These are phyloP conservation scores for Malus hybrid DNA, from an alignment of 331 rosid species.

Conservation along the genomic window DNA sequence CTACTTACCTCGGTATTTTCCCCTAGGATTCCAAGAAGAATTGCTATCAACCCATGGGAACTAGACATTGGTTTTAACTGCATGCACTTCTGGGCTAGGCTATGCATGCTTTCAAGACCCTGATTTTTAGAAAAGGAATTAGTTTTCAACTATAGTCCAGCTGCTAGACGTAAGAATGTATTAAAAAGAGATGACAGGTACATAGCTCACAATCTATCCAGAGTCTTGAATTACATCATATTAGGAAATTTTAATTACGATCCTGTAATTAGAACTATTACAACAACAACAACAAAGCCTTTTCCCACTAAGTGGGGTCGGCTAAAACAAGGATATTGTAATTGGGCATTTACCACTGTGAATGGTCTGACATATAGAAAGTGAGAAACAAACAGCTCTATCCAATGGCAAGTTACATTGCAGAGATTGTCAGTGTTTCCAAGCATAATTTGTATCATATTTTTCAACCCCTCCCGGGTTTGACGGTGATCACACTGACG, in stretches of 20 bases:
- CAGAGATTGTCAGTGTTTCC: slow-evolving; percentile 63
- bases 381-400: slow-evolving; percentile 75
- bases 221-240: not conserved
- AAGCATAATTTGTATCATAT: slow-evolving; percentile 78
- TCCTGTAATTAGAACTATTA: too few relatives aligned
- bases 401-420: slow-evolving; percentile 69
- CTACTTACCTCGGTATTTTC: slow-evolving; percentile 82
- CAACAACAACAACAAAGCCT: too few relatives aligned
- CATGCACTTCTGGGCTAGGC: slow-evolving; percentile 77
- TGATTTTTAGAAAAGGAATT: slow-evolving; percentile 20
- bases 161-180: slow-evolving; percentile 6
- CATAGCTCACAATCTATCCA: not conserved
- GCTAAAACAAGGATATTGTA: not conserved
- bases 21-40: slow-evolving; percentile 72
- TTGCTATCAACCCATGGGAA: slow-evolving; percentile 56
- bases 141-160: slow-evolving; percentile 13
- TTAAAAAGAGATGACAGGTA: not conserved
- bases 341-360: slow-evolving; percentile 44
- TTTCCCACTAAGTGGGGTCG: too few relatives aligned
- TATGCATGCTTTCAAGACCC: slow-evolving; percentile 90
- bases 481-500: slow-evolving; percentile 61
- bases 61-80: slow-evolving; percentile 52
- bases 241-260: not conserved
- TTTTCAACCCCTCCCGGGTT: slow-evolving; percentile 77
- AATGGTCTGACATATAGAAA: slow-evolving; percentile 78